phyloP scores from a whole-genome alignment of 352 stramenopile genomes.

The Phytopythium montanum region DNA sequence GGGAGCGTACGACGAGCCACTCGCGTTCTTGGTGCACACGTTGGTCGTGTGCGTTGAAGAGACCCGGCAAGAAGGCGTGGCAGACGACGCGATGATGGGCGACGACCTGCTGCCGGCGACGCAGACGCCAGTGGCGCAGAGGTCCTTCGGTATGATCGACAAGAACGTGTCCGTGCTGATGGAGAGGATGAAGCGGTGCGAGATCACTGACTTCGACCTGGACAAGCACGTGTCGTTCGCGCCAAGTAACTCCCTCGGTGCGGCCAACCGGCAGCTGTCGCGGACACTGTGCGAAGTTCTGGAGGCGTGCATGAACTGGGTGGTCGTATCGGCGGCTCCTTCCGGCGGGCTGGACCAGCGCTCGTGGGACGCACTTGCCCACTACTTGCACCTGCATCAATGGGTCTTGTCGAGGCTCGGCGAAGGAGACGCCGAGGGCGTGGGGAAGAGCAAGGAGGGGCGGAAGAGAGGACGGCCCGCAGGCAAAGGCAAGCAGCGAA shows the following conservation, averaged over 20 bases:
- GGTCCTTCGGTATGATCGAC: conserved; percentile 19
- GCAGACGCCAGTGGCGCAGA: conserved; percentile 21
- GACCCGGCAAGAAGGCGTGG: conserved; percentile 12
- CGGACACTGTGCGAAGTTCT: conserved; percentile 23
- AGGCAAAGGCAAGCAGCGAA: conserved; percentile 11
- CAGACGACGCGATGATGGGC: conserved; percentile 29
- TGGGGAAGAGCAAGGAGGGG: background rate
- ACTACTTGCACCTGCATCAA: conserved; percentile 29
- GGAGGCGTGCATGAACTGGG: conserved; percentile 43
- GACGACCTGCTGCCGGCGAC: conserved; percentile 31
- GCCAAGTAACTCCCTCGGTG: conserved; percentile 15
- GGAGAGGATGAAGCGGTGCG: conserved; percentile 42
- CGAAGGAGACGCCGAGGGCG: conserved; percentile 11
- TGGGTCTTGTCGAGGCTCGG: conserved; percentile 22
- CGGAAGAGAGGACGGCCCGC: conserved; percentile 15
- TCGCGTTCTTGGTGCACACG: conserved; percentile 36
- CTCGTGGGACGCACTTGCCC: conserved; percentile 19
- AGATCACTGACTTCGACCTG: conserved; percentile 44
- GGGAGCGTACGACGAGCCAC: conserved; percentile 37
- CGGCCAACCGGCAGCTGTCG: conserved; percentile 29
- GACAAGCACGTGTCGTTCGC: conserved; percentile 41
- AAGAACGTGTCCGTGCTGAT: conserved; percentile 29
- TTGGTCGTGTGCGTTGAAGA: conserved; percentile 28
- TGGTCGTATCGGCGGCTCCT: conserved; percentile 9
- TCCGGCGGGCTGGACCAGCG: conserved; percentile 8